A percentile compares a stretch with the other conserved stretches of the same genome.
These are phyloP conservation scores for Dactylellina haptotyla DNA, from an alignment of 2,329 filamentous ascomycete genomes.

Conservation along the genomic window DNA sequence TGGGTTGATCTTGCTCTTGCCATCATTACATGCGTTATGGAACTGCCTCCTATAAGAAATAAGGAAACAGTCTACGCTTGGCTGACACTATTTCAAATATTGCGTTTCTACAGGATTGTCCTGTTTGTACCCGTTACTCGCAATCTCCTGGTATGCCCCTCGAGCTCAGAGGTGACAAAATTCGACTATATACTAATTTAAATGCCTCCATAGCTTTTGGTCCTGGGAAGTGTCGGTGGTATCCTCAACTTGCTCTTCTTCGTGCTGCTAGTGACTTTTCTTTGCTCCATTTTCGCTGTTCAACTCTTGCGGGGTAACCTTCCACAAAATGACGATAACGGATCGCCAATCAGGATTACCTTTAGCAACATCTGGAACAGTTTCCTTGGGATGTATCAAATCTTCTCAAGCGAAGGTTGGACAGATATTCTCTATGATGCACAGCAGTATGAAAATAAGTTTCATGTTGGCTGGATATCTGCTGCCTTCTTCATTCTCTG, in stretches of 20 bases:
- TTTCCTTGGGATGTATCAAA: conserved; percentile 97
- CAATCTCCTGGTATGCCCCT: conserved; percentile 77
- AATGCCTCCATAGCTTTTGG: conserved; percentile 67
- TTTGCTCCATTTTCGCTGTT: conserved; percentile 90
- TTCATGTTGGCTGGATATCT: conserved; percentile 87
- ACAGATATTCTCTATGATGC: conserved; percentile 85
- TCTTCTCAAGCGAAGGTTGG: conserved; percentile 97
- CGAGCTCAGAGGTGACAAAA: neutral
- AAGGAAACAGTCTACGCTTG: conserved; percentile 81
- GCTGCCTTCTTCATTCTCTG: conserved; percentile 90
- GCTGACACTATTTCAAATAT: conserved; percentile 90
- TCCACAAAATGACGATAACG: conserved; percentile 70
- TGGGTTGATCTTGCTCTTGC: conserved; percentile 82
- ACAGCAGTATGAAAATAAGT: conserved; percentile 73
- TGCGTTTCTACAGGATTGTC: conserved; percentile 91
- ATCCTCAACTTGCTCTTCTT: conserved; percentile 94
- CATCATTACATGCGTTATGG: conserved; percentile 82
- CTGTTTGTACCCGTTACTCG: conserved; percentile 86
- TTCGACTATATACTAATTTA: conserved; percentile 54
- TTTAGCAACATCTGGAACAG: conserved; percentile 95
- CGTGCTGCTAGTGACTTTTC: conserved; percentile 92
- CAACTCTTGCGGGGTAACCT: conserved; percentile 93
- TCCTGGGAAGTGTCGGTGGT: conserved; percentile 90
- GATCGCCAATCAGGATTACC: conserved; percentile 73
- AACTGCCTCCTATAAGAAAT: conserved; percentile 80